These are phyloP conservation scores for Debaryomyces psychrophilus DNA, from an alignment of 1,139 yeast species.

Conservation along the genomic window DNA sequence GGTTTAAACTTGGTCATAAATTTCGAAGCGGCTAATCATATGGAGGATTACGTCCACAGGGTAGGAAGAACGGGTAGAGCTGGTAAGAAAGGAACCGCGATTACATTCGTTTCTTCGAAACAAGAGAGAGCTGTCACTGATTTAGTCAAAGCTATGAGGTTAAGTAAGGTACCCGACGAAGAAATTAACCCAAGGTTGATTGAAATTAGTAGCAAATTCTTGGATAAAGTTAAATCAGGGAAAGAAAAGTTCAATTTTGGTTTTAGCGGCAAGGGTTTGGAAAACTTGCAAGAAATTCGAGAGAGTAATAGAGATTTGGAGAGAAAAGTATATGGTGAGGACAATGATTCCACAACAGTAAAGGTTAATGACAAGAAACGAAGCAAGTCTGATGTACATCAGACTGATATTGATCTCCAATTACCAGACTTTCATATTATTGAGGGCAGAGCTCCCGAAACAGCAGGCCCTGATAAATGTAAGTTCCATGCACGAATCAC, in stretches of 20 bases:
- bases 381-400: not conserved
- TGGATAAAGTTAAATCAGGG: slow-evolving; percentile 67
- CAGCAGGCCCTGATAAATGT: slow-evolving; percentile 64
- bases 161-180: slow-evolving; percentile 49
- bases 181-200: slow-evolving; percentile 53
- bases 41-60: slow-evolving; percentile 95
- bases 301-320: slow-evolving; percentile 58
- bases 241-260: slow-evolving; percentile 72
- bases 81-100: slow-evolving; percentile 74
- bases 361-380: slow-evolving; percentile 5
- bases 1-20: slow-evolving; percentile 79
- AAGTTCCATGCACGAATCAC: slow-evolving; percentile 71
- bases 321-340: slow-evolving; percentile 39
- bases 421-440: slow-evolving; percentile 53
- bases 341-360: not conserved
- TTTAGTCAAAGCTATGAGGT: slow-evolving; percentile 67
- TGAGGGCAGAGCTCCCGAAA: slow-evolving; percentile 60
- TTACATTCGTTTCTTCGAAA: slow-evolving; percentile 65
- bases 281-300: slow-evolving; percentile 71
- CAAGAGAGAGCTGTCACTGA: slow-evolving; percentile 76
- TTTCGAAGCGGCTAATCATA: slow-evolving; percentile 86
- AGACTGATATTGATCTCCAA: slow-evolving; percentile 14
- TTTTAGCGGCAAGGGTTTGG: slow-evolving; percentile 93
- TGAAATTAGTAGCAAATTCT: slow-evolving; percentile 58
- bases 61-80: slow-evolving; percentile 98